Conservation (phyloP, 768 basidiomycete species). For the Leucocoprinus sp. region DNA sequence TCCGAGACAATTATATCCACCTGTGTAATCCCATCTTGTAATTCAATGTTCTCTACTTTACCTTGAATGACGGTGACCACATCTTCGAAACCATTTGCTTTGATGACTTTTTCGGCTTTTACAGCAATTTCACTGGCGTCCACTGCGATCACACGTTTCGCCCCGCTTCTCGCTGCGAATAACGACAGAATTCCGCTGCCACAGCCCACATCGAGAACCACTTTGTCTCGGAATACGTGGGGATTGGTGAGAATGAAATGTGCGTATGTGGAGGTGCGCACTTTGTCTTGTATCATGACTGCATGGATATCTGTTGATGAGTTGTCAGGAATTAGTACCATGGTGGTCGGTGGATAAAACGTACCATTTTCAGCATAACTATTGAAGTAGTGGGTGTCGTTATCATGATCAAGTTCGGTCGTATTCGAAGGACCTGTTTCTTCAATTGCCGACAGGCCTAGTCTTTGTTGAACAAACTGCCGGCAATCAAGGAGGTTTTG, state of each 20-base stretch:
- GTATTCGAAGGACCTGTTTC: constrained; percentile 28
- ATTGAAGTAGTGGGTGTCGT: constrained; percentile 91
- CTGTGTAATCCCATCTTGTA: constrained; percentile 63
- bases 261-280: constrained; percentile 89
- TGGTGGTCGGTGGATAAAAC: no score
- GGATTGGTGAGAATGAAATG: constrained; percentile 84
- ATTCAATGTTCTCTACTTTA: constrained; percentile 79
- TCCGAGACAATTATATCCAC: constrained; percentile 96
- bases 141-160: constrained; percentile 83
- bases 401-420: constrained; percentile 46
- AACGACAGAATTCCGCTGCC: constrained; percentile 91
- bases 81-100: constrained; percentile 61
- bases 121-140: constrained; percentile 82
- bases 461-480: constrained; percentile 41
- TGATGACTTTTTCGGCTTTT: constrained; percentile 72
- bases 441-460: constrained; percentile 37
- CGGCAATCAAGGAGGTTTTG: constrained; percentile 59
- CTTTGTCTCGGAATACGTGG: constrained; percentile 68
- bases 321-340: no score
- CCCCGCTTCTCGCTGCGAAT: constrained; percentile 84
- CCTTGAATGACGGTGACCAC: constrained; percentile 83
- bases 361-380: constrained; percentile 84
- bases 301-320: constrained; percentile 75
- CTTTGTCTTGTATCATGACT: constrained; percentile 93
- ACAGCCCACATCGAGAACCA: constrained; percentile 94